Evolutionary conservation across 441 rosid genomes (phyloP), one percentile per base, ranked within the genome.

Genomic region (Populus tomentosa): DNA sequence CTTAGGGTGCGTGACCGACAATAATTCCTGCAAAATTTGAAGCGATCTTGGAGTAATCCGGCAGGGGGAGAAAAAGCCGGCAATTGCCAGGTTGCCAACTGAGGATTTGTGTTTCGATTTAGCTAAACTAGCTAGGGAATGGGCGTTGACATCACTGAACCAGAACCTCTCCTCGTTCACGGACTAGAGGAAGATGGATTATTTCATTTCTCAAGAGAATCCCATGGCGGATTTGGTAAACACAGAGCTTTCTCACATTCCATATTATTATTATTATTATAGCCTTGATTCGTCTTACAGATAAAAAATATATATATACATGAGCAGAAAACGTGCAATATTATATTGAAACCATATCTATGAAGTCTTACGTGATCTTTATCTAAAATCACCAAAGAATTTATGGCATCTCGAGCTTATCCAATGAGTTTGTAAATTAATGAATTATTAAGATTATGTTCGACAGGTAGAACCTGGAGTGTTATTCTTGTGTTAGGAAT

Each of bases 51-150:
- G 66, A 14, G 32, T 32, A 2, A 21, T 40, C 66, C 64, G 71
- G 82, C 82, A 76, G 23, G 73, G 53, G 33, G 38, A 73, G 82
- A 50, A 65, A 21, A 2, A 18, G 65, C 21, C 32, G 77, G 73
- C 35, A 53, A 14, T 71, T 75, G 79, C 26, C 77, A 67, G 76
- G 46, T 76, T 72, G 73, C 59, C 56, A 36, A 75, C 4, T 30
- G 32, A 30, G 10, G 3, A 2, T 69, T 4, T 74, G 20, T n/a
- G 16, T 71, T 71, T 36, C n/a, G 3, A 50, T 50, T 28, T 24
- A 46, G 64, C 74, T 74, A n/a, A 53, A 53, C n/a, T 53, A 6
- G 3, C 61, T 1, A 18, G n/a, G 6, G 40, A 65, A 33, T 53
- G 32, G 69, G 61, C 20, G 74, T 76, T 62, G 79, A 76, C 32